phyloP scores from a whole-genome alignment of 352 stramenopile genomes.

The Pythium scleroteichum region DNA sequence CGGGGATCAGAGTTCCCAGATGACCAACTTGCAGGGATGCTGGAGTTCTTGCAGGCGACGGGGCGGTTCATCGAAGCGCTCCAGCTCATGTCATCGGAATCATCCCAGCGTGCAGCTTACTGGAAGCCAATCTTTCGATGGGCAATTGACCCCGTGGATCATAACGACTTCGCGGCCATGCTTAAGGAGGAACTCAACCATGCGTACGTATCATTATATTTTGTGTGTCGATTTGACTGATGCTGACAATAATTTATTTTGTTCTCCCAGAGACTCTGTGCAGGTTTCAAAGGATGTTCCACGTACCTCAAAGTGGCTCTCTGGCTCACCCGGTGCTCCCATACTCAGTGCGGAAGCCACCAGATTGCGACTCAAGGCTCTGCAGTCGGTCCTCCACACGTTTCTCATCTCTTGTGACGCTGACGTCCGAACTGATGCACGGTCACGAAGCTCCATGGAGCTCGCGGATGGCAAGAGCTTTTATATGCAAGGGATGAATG shows the following conservation, averaged over 20 bases:
- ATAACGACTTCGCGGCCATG: conserved; percentile 19
- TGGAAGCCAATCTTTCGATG: conserved; percentile 72
- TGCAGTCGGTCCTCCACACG: conserved; percentile 62
- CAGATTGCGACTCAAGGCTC: conserved; percentile 31
- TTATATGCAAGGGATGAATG: conserved; percentile 90
- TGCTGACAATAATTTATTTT: neutral
- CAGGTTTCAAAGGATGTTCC: conserved; percentile 85
- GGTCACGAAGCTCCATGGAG: conserved; percentile 16
- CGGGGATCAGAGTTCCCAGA: conserved; percentile 33
- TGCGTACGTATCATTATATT: conserved; percentile 38
- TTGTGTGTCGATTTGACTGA: neutral
- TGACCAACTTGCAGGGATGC: conserved; percentile 50
- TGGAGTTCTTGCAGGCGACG: conserved; percentile 58
- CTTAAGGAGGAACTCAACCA: conserved; percentile 41
- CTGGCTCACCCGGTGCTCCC: conserved; percentile 56
- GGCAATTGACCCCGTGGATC: conserved; percentile 39
- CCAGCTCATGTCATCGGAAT: conserved; percentile 66
- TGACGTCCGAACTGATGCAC: conserved; percentile 37
- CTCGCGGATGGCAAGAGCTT: conserved; percentile 40
- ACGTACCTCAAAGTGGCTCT: conserved; percentile 75
- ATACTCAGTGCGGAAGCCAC: conserved; percentile 37
- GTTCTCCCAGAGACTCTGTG: conserved; percentile 43
- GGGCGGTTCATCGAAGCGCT: conserved; percentile 76
- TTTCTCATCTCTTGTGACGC: conserved; percentile 66
- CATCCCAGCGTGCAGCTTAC: conserved; percentile 46